A percentile compares a stretch with the other conserved stretches of the same genome.
Conservation (phyloP, 2,329 filamentous ascomycete species). For the Fusarium sp. region DNA sequence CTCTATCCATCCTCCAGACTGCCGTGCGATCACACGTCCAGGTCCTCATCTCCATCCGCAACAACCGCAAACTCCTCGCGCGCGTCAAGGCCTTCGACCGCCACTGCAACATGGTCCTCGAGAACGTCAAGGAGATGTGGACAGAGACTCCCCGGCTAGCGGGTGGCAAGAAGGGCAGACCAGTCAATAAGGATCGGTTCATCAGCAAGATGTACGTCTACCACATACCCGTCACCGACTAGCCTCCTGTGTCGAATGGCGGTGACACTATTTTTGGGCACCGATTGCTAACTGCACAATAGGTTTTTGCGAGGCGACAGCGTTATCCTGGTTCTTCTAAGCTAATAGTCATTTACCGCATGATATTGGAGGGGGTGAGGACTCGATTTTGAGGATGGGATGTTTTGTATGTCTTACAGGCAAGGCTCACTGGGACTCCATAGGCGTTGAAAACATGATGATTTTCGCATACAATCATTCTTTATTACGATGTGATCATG, state of each 20-base stretch:
- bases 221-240: not conserved
- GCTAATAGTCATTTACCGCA: constrained; percentile 57
- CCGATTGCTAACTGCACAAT: constrained; percentile 37
- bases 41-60: constrained; percentile 96
- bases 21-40: constrained; percentile 94
- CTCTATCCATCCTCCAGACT: constrained; percentile 92
- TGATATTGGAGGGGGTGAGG: constrained; percentile 32
- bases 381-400: constrained; percentile 42
- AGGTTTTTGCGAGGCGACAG: constrained; percentile 90
- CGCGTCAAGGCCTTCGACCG: constrained; percentile 98
- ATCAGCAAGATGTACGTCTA: constrained; percentile 92
- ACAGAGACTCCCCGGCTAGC: constrained; percentile 88
- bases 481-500: constrained; percentile 11
- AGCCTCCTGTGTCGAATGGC: constrained; percentile 8
- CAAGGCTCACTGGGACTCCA: constrained; percentile 49
- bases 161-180: constrained; percentile 86
- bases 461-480: constrained; percentile 33
- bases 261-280: constrained; percentile 8
- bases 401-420: constrained; percentile 47
- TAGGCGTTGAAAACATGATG: constrained; percentile 54
- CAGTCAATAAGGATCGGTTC: constrained; percentile 97
- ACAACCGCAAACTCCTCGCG: constrained; percentile 97
- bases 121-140: constrained; percentile 98
- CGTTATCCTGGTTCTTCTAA: constrained; percentile 86
- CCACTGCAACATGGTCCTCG: constrained; percentile 98